Evolutionary conservation across 2,329 filamentous ascomycete species (phyloP), one percentile per base, ranked within the genome.

Genomic region (Capronia coronata): DNA sequence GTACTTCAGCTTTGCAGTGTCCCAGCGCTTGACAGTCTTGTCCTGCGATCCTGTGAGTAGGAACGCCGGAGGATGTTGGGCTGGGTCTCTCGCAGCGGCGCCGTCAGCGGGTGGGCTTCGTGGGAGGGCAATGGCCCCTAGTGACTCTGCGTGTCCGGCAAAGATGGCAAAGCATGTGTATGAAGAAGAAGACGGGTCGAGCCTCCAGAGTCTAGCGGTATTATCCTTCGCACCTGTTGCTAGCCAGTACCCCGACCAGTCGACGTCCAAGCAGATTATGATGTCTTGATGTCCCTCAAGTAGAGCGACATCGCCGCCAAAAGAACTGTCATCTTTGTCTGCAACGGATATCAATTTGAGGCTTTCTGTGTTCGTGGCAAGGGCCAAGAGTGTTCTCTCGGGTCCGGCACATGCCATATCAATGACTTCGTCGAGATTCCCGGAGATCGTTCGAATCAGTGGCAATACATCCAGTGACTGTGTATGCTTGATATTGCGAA

Each of bases 161-260:
- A 97, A 89, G 2, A 81, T 81, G 9, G 86, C 83, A 67, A 86
- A 84, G 65, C 87, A 94, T n/a, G 74, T 78, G 63, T 84, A 96
- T 0, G 85, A 86, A 49, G 82, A 77, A 52, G 81, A 84, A 16
- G 75, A 76, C 0, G 84, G 79, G 64, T 97, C 91, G 21, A 98
- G 73, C 46, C 85, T 78, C 93, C 93, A 98, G 29, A 98, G 71
- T 57, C 86, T 83, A 14, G 91, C 93, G 2, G 86, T 93, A 63
- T 97, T 98, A 66, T 98, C 93, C 69, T 98, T 98, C 18, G 93
- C 87, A 46, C 91, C 93, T 1, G 93, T 97, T 10, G 86, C 91
- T 32, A 98, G 79, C 93, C 93, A 98, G 65, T 93, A 83, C 0
- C 94, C 94, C 8, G 93, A 97, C 88, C 89, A 95, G 68, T 98